A percentile compares a stretch with the other conserved stretches of the same genome.
Conservation (phyloP, 2,329 filamentous ascomycete species). For the Aspergillus versicolor region DNA sequence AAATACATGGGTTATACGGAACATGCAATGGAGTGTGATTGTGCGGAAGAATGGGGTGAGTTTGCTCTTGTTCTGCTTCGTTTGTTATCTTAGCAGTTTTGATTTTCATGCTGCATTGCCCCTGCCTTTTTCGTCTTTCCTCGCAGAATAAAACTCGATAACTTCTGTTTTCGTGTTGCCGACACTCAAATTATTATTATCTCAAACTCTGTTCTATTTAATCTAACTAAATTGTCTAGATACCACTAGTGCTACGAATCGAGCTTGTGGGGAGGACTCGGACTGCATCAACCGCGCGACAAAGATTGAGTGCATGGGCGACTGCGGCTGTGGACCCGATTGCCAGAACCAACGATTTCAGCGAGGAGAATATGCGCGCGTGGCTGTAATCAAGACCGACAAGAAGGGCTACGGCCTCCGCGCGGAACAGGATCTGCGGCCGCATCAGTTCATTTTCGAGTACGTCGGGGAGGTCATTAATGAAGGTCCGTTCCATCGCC, state of each 20-base stretch:
- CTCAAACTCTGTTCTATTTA: not conserved
- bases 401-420: conserved; percentile 96
- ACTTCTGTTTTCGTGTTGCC: not conserved
- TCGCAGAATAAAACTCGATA: not conserved
- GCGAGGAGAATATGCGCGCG: conserved; percentile 81
- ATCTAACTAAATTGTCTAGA: conserved; percentile 40
- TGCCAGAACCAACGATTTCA: conserved; percentile 97
- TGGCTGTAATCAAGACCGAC: conserved; percentile 94
- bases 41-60: conserved; percentile 92
- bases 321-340: conserved; percentile 80
- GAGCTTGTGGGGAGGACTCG: conserved; percentile 91
- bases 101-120: not conserved
- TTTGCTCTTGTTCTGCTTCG: not conserved
- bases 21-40: conserved; percentile 93
- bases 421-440: conserved; percentile 70
- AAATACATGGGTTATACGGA: conserved; percentile 90
- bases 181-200: not conserved
- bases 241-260: conserved; percentile 57
- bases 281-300: conserved; percentile 98
- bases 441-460: conserved; percentile 93
- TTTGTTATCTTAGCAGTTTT: conserved; percentile 10
- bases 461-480: conserved; percentile 99
- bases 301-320: conserved; percentile 90
- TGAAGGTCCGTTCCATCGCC: conserved; percentile 80
- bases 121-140: not conserved